Base-by-base conservation (phyloP, 2,329 filamentous ascomycete species). In the Fusarium nematophilum region DNA sequence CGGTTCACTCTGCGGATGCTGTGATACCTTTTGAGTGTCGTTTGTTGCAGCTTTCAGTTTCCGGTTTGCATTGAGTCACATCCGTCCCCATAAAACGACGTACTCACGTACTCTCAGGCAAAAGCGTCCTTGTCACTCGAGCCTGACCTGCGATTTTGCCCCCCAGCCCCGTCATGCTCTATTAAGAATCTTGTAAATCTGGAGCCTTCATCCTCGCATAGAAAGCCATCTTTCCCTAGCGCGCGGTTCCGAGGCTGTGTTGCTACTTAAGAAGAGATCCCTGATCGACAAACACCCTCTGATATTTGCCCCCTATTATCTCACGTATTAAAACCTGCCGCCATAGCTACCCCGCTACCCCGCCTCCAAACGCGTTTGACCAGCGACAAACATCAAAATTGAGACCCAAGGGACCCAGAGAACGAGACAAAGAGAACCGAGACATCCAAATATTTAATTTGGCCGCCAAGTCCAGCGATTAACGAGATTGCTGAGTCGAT, bases 301-400 rank as follows among this genome's bases (percentile, higher is more conserved):
- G 33, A 43, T 49, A 34, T 17, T 40, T 18, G 29, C 40, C 43
- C 33, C 23, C 25, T 15, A 31, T 39, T 23, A 52, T 47, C 57
- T 30, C 43, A n/a, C 37, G 15, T 14, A 31, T n/a, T 34, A 40
- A 43, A 34, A 53, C 26, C 57, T 46, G 27, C 61, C 48, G 61
- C 64, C 61, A 64, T 62, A 69, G 54, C 63, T 72, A 74, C 73
- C 73, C 73, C 73, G 72, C 73, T 76, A 75, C 73, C 73, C 73
- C 73, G 72, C 73, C 72, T 70, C 40, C 33, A 30, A 61, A 45
- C 60, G 48, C 61, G 47, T 48, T 63, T 62, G 59, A 65, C 43
- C 56, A 61, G 50, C 64, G 55, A 53, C 54, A 59, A 63, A 57
- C 37, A 38, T 37, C 30, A 47, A 44, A 44, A 37, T 33, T 31